Percentiles rank a stretch among this genome's conserved stretches.
These are phyloP conservation scores for Adansonia gregorii DNA, from an alignment of 441 rosid genomes.

Conservation along the genomic window DNA sequence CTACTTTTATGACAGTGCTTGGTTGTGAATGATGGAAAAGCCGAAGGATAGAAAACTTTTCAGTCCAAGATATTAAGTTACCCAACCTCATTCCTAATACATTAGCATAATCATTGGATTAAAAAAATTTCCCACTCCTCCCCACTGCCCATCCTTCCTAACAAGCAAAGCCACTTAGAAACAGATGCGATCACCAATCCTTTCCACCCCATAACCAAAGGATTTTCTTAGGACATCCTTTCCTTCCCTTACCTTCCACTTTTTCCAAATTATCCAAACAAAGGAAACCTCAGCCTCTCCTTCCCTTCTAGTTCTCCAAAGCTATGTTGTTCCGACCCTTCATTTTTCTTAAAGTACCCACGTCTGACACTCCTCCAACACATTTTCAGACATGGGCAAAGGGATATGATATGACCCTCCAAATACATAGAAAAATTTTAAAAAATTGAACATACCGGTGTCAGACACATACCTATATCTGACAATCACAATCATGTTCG, in stretches of 20 bases:
- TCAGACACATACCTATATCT: too few species aligned
- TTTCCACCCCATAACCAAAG: constrained; percentile 7
- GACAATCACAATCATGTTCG: too few species aligned
- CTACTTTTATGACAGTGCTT: not conserved
- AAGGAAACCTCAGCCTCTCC: not conserved
- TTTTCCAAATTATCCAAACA: constrained; percentile 1
- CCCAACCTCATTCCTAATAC: not conserved
- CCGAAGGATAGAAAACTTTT: not conserved
- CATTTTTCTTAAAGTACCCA: too few species aligned
- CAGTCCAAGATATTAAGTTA: not conserved
- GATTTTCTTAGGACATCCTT: not conserved
- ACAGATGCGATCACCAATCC: not conserved
- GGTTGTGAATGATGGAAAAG: not conserved
- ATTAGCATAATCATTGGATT: not conserved
- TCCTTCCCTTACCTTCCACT: not conserved
- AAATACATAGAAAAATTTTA: too few species aligned
- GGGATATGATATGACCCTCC: too few species aligned
- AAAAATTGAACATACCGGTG: too few species aligned
- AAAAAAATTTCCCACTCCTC: not conserved
- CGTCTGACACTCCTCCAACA: too few species aligned
- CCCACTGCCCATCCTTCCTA: not conserved
- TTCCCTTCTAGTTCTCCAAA: not conserved
- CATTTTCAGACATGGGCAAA: too few species aligned
- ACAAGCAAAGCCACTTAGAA: constrained; percentile 7
- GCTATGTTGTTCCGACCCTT: too few species aligned